Base-by-base conservation (phyloP, 2,329 filamentous ascomycete genomes). In the Aspergillus sergii region DNA sequence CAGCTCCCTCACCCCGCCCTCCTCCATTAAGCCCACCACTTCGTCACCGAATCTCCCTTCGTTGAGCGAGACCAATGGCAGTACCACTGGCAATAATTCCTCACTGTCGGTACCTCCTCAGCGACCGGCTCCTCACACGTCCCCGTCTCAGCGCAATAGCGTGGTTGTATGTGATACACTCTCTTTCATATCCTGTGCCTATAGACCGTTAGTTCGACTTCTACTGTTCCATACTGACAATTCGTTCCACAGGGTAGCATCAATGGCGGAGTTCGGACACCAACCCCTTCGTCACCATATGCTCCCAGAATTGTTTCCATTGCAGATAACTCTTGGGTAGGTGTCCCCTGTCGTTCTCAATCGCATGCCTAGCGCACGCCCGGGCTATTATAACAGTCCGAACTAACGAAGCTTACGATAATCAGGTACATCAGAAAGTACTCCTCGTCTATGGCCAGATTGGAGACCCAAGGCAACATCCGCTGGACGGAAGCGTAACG, bases 401-500 rank as follows among this genome's bases (percentile, higher is more conserved):
- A 59, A 26, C 66, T 71, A 54, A 69, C 60, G 8, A 23, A 23
- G 43, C 30, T 34, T 43, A 28, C 69, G 23, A 36, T 56, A 8
- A 45, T 32, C 28, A 96, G 93, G 92, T 96, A 23, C 92, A 96
- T 74, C 93, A 97, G 82, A 97, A 97, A 76, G 86, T 96, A 10
- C 83, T 97, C 23, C 85, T 95, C 28, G 84, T 97, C 54, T 88
- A 90, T 71, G 94, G 94, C 57, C 89, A 91, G 56, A 90, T 96
- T 68, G 93, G 91, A 63, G 92, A 96, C 67, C 82, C 88, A 6
- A 80, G 84, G 39, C 84, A 88, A 58, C 86, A 87, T 73, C 82
- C 87, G 58, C 79, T 96, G 64, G 93, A 97, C 73, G 95, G 95
- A 68, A 90, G 82, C 34, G 73, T 98, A 57, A 93, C 89, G 3